Conservation (phyloP, 495 filamentous ascomycete genomes). For the Aspergillus asperescens region DNA sequence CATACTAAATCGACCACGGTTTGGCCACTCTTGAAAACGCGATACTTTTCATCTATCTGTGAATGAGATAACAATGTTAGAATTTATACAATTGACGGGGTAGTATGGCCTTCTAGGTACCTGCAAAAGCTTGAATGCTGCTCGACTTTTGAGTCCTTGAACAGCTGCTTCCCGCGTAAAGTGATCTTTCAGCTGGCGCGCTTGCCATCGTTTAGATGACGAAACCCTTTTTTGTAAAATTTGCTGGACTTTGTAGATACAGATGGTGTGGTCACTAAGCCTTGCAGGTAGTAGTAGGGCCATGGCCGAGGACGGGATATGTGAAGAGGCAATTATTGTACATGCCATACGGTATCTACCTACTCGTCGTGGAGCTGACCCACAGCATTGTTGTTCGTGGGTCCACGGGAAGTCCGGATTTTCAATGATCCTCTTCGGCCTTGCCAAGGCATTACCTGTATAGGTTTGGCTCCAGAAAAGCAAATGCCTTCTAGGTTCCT, state of each 20-base stretch:
- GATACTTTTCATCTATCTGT: conserved; percentile 75
- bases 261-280: neutral
- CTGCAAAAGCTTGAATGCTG: conserved; percentile 87
- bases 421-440: no score
- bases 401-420: no score
- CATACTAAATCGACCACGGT: conserved; percentile 83
- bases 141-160: conserved; percentile 75
- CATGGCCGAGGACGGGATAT: conserved; percentile 1
- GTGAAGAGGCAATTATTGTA: no score
- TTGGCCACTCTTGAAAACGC: conserved; percentile 69
- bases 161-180: conserved; percentile 68
- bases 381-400: no score
- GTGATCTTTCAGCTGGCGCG: conserved; percentile 64
- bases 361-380: no score
- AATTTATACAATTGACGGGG: neutral
- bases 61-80: neutral
- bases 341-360: no score
- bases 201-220: conserved; percentile 76
- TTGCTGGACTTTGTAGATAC: conserved; percentile 10
- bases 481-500: no score
- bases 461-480: no score
- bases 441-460: no score
- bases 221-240: conserved; percentile 35
- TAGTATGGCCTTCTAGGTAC: conserved; percentile 28
- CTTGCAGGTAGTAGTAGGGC: neutral